Base-by-base conservation (phyloP, 768 basidiomycete genomes). In the Agaricus subrufescens region DNA sequence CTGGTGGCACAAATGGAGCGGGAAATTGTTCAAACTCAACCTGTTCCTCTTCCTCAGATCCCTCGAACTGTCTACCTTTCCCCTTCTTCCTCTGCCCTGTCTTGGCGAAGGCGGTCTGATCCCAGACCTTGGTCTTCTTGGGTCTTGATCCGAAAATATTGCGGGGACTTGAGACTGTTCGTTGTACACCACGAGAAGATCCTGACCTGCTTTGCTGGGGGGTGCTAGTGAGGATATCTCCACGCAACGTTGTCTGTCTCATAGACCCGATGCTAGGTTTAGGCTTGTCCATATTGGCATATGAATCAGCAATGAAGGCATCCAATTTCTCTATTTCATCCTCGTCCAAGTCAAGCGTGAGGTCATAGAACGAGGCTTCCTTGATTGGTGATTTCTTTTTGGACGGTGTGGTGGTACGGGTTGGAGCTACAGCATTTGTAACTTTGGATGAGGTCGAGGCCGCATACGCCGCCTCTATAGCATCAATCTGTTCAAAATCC, bases 31-130 rank as follows among this genome's bases (percentile, higher is more conserved):
- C 89, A 65, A 94, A 87, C 58, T 87, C 87, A 14, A 86, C 70
- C 0, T 63, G 67, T 55, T 83, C 86, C 26, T 82, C 86, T 1
- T 75, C 74, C 12, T 78, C 78, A 19, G 78, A 81, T 46, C 78
- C 79, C 34, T 73, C 71, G 14, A 69, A 65, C 14, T 64, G 66
- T 48, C 75, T 74, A 1, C 67, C 71, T 61, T 81, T 85, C 23
- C 70, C 76, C 40, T 72, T 69, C 50, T 74, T 79, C 63, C 76
- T 84, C 72, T 80, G 71, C 0, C 93, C 94, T 3, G 86, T 82
- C 72, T 91, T 89, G 4, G 94, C 86, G 64, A 91, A 96, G 11
- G 75, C 84, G 0, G 94, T 92, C 25, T 91, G 86, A 66, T 98
- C 94, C 97, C 97, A 99, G 46, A 77, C 74, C 74, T 96, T 98